A percentile compares a stretch with the other conserved stretches of the same genome.
These are phyloP conservation scores for Podosphaera xanthii DNA, from an alignment of 2,329 filamentous ascomycete species.

Conservation along the genomic window DNA sequence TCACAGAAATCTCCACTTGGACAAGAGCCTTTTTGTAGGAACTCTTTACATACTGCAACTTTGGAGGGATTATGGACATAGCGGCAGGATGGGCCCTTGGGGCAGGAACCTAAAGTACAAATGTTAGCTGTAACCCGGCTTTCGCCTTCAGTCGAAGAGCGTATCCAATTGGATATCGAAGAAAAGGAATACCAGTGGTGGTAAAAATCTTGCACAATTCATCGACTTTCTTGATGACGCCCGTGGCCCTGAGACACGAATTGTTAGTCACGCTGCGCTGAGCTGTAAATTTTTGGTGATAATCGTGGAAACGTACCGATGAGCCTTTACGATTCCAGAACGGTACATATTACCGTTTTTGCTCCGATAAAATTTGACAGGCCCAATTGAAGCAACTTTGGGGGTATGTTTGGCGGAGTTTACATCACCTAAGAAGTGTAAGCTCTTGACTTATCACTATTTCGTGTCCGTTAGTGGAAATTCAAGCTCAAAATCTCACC, in stretches of 20 bases:
- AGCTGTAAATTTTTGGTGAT: background rate
- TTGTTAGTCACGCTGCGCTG: conserved; percentile 12
- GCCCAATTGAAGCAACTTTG: conserved; percentile 47
- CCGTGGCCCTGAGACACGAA: conserved; percentile 15
- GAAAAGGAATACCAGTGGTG: conserved; percentile 36
- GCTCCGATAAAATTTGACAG: conserved; percentile 64
- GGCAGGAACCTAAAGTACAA: conserved; percentile 47
- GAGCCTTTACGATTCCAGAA: conserved; percentile 48
- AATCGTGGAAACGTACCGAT: conserved; percentile 35
- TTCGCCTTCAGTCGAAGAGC: conserved; percentile 5
- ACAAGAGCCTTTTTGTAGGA: conserved; percentile 60
- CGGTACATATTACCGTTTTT: conserved; percentile 75
- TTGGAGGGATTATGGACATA: conserved; percentile 68
- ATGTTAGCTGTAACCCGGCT: conserved; percentile 14
- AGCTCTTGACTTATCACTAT: conserved; percentile 9
- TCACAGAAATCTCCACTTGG: conserved; percentile 59
- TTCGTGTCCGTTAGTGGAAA: conserved; percentile 2
- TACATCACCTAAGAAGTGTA: conserved; percentile 26
- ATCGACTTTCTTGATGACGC: conserved; percentile 41
- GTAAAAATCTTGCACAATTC: conserved; percentile 53
- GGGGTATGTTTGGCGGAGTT: conserved; percentile 46
- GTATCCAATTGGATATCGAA: conserved; percentile 12
- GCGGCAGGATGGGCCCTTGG: conserved; percentile 57
- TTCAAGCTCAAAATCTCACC: conserved; percentile 26
- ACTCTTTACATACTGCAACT: conserved; percentile 77